Evolutionary conservation across 345 rosid species (phyloP), one percentile per base, ranked within the genome.

Genomic region (Erodium maritimum): DNA sequence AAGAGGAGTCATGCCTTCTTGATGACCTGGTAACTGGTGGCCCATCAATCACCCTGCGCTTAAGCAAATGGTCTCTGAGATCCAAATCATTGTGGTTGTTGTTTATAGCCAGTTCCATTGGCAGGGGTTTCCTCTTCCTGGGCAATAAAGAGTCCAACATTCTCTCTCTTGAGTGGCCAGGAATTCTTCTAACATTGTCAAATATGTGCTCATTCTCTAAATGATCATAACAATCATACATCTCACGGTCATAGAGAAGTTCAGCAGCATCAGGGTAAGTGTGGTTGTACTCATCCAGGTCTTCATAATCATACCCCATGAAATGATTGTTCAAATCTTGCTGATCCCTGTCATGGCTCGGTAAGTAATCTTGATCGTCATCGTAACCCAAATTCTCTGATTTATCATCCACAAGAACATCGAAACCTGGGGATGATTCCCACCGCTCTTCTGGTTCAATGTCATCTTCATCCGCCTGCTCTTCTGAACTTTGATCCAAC

Each of bases 351-450:
- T 70, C 75, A 61, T 61, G 61, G 50, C 59, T 58, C 54, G 21
- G 45, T 54, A 56, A 61, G 50, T 65, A 54, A 54, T 75, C 76
- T 46, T 62, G 52, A 50, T 68, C 75, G 63, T 70, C 70, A 62
- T 74, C 63, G 57, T 63, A 63, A 60, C 67, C 74, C 67, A 77
- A 70, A 29, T 63, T 67, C 64, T 71, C 66, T 61, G 70, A 54
- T 57, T 68, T 74, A 65, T 73, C 65, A 52, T 79, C 76, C 64
- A 79, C 84, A 23, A 79, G 78, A 66, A 77, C 82, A 62, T 78
- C 84, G 68, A 77, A 79, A 51, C 77, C 80, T 54, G 74, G 72
- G 13, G 79, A 74, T 5, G 80, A 81, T 65, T 77, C 87, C 77
- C 69, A 56, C 53, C 50, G 42, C 52, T 71, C 87, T 55, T 79